Percentiles rank a stretch among this genome's conserved stretches.
These are phyloP conservation scores for Coemansia reversa DNA, from an alignment of 192 early-diverging fungal genomes.

Conservation along the genomic window DNA sequence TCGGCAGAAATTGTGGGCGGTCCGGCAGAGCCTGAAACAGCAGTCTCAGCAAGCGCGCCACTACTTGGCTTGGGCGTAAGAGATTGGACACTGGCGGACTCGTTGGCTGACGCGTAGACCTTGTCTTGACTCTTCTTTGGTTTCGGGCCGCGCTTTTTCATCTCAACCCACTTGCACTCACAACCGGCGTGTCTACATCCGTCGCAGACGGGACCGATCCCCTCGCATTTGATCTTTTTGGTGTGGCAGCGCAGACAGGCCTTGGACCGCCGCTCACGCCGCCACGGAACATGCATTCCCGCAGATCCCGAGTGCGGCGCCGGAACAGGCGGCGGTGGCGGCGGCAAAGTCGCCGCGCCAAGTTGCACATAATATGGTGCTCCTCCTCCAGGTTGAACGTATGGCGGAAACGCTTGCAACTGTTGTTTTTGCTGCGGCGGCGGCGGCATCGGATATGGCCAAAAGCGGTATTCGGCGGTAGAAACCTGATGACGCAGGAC, in stretches of 20 bases:
- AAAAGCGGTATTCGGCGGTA: constrained; percentile 36
- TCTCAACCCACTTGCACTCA: constrained; percentile 53
- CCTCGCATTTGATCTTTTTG: constrained; percentile 55
- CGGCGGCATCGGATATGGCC: constrained; percentile 46
- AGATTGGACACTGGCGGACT: neutral
- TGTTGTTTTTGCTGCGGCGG: constrained; percentile 10
- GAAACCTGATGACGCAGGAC: constrained; percentile 20
- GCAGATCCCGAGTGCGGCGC: neutral
- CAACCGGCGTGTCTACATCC: constrained; percentile 46
- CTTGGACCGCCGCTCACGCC: constrained; percentile 53
- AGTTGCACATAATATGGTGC: constrained; percentile 8
- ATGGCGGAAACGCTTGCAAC: constrained; percentile 4
- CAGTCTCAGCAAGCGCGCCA: constrained; percentile 3
- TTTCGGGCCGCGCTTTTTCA: constrained; percentile 54
- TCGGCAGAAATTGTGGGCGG: no score
- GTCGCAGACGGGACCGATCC: constrained; percentile 41
- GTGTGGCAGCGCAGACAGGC: constrained; percentile 53
- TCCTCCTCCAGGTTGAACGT: neutral
- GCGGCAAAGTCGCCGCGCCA: constrained; percentile 9
- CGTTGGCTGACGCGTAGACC: neutral
- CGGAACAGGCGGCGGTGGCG: constrained; percentile 14
- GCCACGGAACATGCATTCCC: constrained; percentile 25
- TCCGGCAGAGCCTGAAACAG: neutral
- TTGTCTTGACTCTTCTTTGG: constrained; percentile 19
- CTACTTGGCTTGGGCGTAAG: neutral